These are phyloP conservation scores for Ochromonas danica DNA, from an alignment of 108 stramenopile genomes.

Conservation along the genomic window DNA sequence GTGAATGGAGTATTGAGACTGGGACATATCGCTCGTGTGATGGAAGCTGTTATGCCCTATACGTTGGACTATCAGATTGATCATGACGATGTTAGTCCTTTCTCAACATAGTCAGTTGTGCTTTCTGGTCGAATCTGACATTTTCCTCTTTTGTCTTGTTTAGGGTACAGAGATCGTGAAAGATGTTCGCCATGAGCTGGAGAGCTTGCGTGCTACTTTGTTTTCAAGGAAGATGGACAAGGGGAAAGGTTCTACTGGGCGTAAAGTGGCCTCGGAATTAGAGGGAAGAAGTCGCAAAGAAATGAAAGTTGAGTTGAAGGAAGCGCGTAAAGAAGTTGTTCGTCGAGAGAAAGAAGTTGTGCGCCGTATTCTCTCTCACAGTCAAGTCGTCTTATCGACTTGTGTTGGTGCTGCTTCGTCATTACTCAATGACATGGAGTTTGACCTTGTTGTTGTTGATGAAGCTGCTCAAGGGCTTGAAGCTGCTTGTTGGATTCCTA, in stretches of 20 bases:
- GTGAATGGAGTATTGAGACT: constrained; percentile 51
- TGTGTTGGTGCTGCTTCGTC: constrained; percentile 51
- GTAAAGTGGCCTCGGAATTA: too few relatives aligned
- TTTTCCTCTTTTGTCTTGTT: too few relatives aligned
- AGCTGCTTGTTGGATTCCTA: constrained; percentile 88
- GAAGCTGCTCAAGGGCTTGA: constrained; percentile 97
- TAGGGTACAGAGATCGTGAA: constrained; percentile 90
- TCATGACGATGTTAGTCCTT: too few relatives aligned
- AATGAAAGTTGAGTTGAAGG: constrained; percentile 20
- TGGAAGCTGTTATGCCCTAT: constrained; percentile 69
- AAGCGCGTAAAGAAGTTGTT: constrained; percentile 70
- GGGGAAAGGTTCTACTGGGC: too few relatives aligned
- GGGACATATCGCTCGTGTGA: constrained; percentile 90
- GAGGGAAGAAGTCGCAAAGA: constrained; percentile 27
- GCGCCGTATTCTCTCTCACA: constrained; percentile 62
- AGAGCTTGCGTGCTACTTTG: constrained; percentile 24
- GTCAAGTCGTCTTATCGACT: constrained; percentile 57
- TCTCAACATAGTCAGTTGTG: too few relatives aligned
- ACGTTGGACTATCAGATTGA: constrained; percentile 86
- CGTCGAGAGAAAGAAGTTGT: constrained; percentile 82
- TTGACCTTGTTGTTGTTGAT: constrained; percentile 97
- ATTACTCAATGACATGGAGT: constrained; percentile 46
- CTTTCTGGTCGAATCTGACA: too few relatives aligned
- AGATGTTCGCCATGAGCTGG: constrained; percentile 80
- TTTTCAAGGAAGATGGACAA: background rate